Conservation (phyloP, 352 stramenopile genomes). For the Globisporangium yorkense region DNA sequence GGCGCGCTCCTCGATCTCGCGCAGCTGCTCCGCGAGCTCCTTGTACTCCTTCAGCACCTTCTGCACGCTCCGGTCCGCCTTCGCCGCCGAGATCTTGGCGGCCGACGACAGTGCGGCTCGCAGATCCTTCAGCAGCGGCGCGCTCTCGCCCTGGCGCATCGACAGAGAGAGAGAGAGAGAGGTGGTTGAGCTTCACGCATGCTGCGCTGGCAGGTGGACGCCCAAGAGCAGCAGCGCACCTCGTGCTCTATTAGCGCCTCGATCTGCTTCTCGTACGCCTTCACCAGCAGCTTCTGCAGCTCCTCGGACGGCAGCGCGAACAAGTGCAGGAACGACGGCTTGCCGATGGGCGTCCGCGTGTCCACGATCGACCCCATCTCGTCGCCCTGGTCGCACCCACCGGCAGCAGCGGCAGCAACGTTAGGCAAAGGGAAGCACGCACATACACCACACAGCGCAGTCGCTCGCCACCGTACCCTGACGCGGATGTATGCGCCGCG, state of each 20-base stretch:
- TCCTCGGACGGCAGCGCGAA: constrained; percentile 70
- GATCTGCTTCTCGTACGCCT: constrained; percentile 85
- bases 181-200: not conserved
- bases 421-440: not conserved
- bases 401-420: not conserved
- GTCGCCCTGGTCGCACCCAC: constrained; percentile 33
- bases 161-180: not conserved
- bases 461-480: constrained; percentile 27
- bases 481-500: constrained; percentile 76
- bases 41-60: constrained; percentile 73
- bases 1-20: constrained; percentile 53
- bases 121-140: constrained; percentile 66
- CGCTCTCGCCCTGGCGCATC: constrained; percentile 22
- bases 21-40: constrained; percentile 62
- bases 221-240: constrained; percentile 1
- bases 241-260: constrained; percentile 57
- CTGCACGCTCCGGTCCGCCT: constrained; percentile 57
- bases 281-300: constrained; percentile 64
- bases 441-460: no score
- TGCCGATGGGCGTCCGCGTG: constrained; percentile 54
- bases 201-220: no score
- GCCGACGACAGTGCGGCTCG: constrained; percentile 44
- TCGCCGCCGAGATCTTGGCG: constrained; percentile 49
- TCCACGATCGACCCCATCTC: constrained; percentile 84
- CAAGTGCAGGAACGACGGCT: constrained; percentile 83